Evolutionary conservation across 2,329 filamentous ascomycete genomes (phyloP), one percentile per base, ranked within the genome.

Genomic region (Colletotrichum navitas): DNA sequence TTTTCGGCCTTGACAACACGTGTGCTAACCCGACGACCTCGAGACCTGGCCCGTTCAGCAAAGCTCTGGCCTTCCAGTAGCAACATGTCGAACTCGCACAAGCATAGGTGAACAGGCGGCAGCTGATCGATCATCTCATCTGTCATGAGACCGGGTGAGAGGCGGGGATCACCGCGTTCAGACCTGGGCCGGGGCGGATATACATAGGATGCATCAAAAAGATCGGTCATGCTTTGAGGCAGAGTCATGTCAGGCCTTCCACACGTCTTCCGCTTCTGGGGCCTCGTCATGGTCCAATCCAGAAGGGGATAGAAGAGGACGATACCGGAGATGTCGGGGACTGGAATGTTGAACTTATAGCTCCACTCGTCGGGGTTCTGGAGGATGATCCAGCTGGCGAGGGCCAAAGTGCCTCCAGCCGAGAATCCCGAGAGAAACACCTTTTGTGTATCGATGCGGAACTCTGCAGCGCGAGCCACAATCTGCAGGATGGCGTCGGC

Each of bases 21-120:
- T 36, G 84, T 72, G 5, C 78, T 82, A 65, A 83, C 77, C 26
- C 52, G 54, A 14, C 68, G 41, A 1, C 73, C 64, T 18, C 71
- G 63, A 16, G 75, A 72, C 72, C 81, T 81, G 11, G 94, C 79
- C 26, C 91, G 84, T 63, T 89, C 84, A 14, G 88, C 86, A 73
- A 94, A 91, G 5, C 84, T 83, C 71, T 91, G 82, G 14, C 88
- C 89, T 76, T 91, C 89, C 2, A 81, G 82, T 12, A 89, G 83
- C n/a, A 91, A 79, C 88, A 91, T 91, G 77, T 91, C 89, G 78
- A 86, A 88, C 80, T 92, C 90, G 79, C 90, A 92, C 3, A 90
- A 85, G 75, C 87, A 89, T 52, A 91, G 80, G 24, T 91, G 83
- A 3, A 91, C 79, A 21, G 87, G 85, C 0, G 85, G 82, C 3